phyloP scores from a whole-genome alignment of 768 basidiomycete genomes.

The Pleurotus ostreatus region DNA sequence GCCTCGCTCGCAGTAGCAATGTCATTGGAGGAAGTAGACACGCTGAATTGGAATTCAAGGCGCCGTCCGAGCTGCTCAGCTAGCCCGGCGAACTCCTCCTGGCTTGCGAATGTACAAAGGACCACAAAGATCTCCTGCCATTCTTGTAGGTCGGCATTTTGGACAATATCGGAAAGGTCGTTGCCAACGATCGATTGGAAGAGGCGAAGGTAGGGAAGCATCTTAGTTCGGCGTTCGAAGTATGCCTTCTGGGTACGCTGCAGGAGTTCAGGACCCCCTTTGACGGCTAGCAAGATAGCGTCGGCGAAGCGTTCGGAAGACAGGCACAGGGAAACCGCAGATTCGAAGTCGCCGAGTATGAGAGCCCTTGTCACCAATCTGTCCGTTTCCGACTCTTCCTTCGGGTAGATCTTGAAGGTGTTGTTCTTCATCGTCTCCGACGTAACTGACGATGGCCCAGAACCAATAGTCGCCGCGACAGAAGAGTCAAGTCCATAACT shows the following conservation, averaged over 20 bases:
- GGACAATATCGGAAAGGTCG: constrained; percentile 90
- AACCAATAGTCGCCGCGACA: constrained; percentile 94
- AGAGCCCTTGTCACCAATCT: constrained; percentile 87
- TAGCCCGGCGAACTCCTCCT: constrained; percentile 82
- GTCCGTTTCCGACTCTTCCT: constrained; percentile 84
- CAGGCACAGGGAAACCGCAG: constrained; percentile 88
- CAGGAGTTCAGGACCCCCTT: constrained; percentile 85
- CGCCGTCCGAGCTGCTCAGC: constrained; percentile 90
- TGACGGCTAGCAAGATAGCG: constrained; percentile 89
- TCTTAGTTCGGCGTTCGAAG: constrained; percentile 76
- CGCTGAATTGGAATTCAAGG: constrained; percentile 78
- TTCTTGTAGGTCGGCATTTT: constrained; percentile 91
- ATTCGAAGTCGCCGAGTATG: constrained; percentile 92
- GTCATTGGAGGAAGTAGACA: constrained; percentile 48
- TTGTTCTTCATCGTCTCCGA: constrained; percentile 72
- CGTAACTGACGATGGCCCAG: constrained; percentile 76
- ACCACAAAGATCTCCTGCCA: constrained; percentile 98
- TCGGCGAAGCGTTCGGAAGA: constrained; percentile 90
- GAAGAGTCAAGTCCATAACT: constrained; percentile 83
- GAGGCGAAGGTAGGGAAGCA: constrained; percentile 84
- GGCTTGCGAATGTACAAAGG: constrained; percentile 85
- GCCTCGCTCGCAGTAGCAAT: constrained; percentile 38
- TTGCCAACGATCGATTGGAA: constrained; percentile 93
- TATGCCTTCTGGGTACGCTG: constrained; percentile 89
- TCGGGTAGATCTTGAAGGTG: constrained; percentile 88